Base-by-base conservation (phyloP, 192 early-diverging fungal species). In the Kappamyces sp. region DNA sequence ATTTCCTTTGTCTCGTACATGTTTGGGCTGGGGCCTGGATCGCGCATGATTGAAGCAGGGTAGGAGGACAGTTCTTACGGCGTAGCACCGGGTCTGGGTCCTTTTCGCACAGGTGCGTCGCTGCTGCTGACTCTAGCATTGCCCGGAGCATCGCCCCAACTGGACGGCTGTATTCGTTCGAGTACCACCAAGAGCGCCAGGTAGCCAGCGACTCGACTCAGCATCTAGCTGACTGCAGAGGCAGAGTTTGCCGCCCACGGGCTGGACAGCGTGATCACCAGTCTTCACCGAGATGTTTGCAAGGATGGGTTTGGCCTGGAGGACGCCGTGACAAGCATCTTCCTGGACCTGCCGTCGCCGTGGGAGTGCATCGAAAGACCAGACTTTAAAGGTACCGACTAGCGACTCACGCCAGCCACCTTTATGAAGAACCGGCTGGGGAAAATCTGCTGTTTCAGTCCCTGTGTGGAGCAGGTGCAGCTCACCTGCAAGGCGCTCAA, bases 401-500 rank as follows among this genome's bases (percentile, higher is more conserved):
- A 44, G 78, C 68, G 3, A 71, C 86, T 0, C 90, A 93, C n/a
- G 93, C 91, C 91, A 68, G 69, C 77, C 46, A 86, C 92, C 0
- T 88, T 98, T 59, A 85, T 90, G 61, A 83, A 80, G 62, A 74
- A 86, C 49, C 74, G 79, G 12, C 85, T 88, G 39, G 94, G 94
- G 13, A 79, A 87, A 41, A 87, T 98, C 9, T 97, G 95, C 64
- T 87, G 86, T 44, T 98, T 98, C 68, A 92, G 89, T 61, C 95
- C 95, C 2, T 94, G 92, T 52, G 91, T 97, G 42, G 95, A 98
- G 66, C 95, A 98, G 67, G 92, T 98, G 35, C 81, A 87, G 51
- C 74, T 78, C 46, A 93, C 93, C 7, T 85, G 85, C 2, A 63
- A 74, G 32, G 86, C 85, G 15, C 69, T 98, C 54, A 80, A 86